These are phyloP conservation scores for Sclerotinia trifoliorum DNA, from an alignment of 2,329 filamentous ascomycete genomes.

Conservation along the genomic window DNA sequence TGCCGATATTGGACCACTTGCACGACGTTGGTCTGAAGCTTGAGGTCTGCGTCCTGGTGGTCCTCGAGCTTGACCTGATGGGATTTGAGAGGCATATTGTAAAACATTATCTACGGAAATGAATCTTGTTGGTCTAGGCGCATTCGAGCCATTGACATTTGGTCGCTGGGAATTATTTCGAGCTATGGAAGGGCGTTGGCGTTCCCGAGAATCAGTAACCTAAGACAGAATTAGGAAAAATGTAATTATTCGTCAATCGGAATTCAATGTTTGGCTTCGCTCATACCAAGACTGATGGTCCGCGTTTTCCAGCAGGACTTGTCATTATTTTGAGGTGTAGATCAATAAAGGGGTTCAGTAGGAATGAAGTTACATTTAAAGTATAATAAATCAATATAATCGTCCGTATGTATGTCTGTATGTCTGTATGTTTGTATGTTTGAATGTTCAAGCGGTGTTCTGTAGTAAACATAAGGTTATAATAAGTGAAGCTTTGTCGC, in stretches of 20 bases:
- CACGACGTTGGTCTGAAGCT: constrained; percentile 49
- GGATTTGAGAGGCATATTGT: constrained; percentile 90
- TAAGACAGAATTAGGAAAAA: constrained; percentile 35
- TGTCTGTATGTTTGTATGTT: neutral
- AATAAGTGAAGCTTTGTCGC: neutral
- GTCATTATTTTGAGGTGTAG: constrained; percentile 7
- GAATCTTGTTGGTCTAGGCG: constrained; percentile 61
- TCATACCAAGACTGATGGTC: constrained; percentile 59
- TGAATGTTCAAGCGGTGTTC: neutral
- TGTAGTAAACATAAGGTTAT: neutral
- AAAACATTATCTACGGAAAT: constrained; percentile 94
- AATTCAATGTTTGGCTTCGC: constrained; percentile 27
- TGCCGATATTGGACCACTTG: constrained; percentile 46
- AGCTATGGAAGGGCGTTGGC: constrained; percentile 46
- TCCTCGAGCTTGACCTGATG: constrained; percentile 83
- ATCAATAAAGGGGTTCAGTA: neutral
- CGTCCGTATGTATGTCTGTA: neutral
- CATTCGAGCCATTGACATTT: constrained; percentile 33
- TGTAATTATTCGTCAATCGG: neutral
- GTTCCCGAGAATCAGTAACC: constrained; percentile 60
- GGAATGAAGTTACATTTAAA: constrained; percentile 8
- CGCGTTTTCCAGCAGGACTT: constrained; percentile 46
- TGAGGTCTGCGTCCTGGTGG: constrained; percentile 53
- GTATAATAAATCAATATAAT: neutral
- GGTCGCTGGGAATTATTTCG: constrained; percentile 41